Percentiles rank a stretch among this genome's conserved stretches.
Conservation (phyloP, 2,329 filamentous ascomycete species). For the Rasamsonia emersonii region DNA sequence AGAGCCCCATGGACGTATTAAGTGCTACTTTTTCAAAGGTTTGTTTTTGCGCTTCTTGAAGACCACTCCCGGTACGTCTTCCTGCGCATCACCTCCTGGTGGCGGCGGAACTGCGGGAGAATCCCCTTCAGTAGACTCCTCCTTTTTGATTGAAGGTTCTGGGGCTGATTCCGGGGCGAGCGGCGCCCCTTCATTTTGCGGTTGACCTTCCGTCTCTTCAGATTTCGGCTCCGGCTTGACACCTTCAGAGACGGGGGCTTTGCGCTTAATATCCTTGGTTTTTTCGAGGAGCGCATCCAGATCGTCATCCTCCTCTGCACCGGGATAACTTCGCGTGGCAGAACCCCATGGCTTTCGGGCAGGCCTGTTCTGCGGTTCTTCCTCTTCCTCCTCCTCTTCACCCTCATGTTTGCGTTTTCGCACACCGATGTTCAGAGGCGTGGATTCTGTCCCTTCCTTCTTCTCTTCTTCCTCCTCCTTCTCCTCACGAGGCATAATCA, state of each 20-base stretch:
- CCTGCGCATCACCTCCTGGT: constrained; percentile 14
- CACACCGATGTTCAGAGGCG: constrained; percentile 31
- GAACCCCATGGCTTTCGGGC: constrained; percentile 38
- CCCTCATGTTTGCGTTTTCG: constrained; percentile 38
- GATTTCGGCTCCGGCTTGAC: constrained; percentile 11
- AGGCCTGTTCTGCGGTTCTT: constrained; percentile 21
- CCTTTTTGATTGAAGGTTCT: constrained; percentile 16
- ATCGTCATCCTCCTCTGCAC: constrained; percentile 28
- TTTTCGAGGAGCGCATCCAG: constrained; percentile 36
- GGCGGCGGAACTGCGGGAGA: constrained; percentile 4
- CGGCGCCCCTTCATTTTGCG: constrained; percentile 7
- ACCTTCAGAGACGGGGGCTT: constrained; percentile 10
- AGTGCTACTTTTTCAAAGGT: constrained; percentile 28
- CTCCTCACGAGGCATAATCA: constrained; percentile 24
- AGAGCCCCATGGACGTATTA: not conserved
- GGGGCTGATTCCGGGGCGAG: constrained; percentile 9
- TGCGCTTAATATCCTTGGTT: constrained; percentile 28
- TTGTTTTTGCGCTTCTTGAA: constrained; percentile 45
- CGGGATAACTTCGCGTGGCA: constrained; percentile 32
- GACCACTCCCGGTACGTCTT: constrained; percentile 24
- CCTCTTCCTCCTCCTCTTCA: constrained; percentile 35
- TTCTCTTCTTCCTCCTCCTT: constrained; percentile 33
- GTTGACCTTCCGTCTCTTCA: constrained; percentile 4
- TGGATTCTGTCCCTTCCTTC: constrained; percentile 24
- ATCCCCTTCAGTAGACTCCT: constrained; percentile 14